phyloP scores from a whole-genome alignment of 331 rosid genomes.

The Malus hybrid region DNA sequence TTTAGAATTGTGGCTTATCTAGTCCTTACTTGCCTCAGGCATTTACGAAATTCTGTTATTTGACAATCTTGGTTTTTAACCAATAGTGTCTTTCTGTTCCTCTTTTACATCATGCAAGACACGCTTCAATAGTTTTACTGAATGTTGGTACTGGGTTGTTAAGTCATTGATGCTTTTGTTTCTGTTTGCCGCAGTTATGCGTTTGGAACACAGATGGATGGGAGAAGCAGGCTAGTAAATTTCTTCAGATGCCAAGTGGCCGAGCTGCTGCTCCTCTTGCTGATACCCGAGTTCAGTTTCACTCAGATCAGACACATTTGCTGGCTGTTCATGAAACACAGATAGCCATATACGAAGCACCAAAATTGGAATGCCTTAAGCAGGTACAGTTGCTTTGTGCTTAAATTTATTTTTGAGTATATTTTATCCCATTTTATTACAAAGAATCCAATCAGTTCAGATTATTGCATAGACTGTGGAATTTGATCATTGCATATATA shows the following conservation, averaged over 20 bases:
- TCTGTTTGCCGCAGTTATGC: slow-evolving; percentile 58
- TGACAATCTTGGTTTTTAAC: background rate
- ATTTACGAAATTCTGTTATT: background rate
- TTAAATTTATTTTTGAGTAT: background rate
- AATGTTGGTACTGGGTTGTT: background rate
- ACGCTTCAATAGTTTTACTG: too few species aligned
- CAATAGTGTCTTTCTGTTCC: background rate
- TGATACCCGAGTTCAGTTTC: slow-evolving; percentile 94
- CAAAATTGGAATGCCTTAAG: slow-evolving; percentile 80
- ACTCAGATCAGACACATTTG: slow-evolving; percentile 80
- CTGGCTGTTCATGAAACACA: slow-evolving; percentile 92
- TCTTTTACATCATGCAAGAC: background rate
- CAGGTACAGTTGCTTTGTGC: slow-evolving; percentile 46
- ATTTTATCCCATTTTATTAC: background rate
- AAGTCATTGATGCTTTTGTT: background rate
- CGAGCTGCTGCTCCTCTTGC: slow-evolving; percentile 68
- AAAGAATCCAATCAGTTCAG: background rate
- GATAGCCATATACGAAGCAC: slow-evolving; percentile 89
- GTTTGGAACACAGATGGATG: slow-evolving; percentile 97
- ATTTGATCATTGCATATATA: background rate
- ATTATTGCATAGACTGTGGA: background rate
- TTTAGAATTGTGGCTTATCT: background rate
- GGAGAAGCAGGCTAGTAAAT: slow-evolving; percentile 77
- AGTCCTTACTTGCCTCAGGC: background rate
- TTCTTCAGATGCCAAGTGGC: slow-evolving; percentile 66